Evolutionary conservation across 495 filamentous ascomycete genomes (phyloP).

Genomic region (Daldinia caldariorum): DNA sequence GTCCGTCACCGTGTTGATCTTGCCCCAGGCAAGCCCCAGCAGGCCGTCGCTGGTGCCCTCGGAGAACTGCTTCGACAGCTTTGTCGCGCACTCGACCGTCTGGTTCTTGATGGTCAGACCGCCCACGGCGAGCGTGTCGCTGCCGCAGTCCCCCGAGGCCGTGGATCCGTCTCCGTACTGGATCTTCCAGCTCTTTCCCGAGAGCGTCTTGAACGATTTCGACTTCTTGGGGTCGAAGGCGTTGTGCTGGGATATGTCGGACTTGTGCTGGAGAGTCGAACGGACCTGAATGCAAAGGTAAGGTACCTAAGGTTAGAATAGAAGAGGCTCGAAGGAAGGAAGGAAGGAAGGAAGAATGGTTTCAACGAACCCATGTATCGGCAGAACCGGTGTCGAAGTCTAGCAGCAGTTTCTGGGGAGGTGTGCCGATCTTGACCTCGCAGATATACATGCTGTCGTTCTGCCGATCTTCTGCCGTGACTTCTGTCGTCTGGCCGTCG

Average conservation of each 20-base stretch:
- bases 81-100: conserved; percentile 73
- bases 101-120: conserved; percentile 75
- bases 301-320: conserved; percentile 32
- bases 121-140: conserved; percentile 73
- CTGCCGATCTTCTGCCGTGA: conserved; percentile 77
- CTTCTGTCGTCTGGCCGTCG: conserved; percentile 57
- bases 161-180: conserved; percentile 77
- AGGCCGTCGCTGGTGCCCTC: conserved; percentile 73
- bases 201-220: conserved; percentile 64
- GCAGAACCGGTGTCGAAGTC: conserved; percentile 83
- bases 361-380: conserved; percentile 75
- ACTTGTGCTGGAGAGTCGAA: conserved; percentile 64
- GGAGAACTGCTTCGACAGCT: conserved; percentile 70
- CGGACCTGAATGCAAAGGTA: too few relatives aligned
- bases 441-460: conserved; percentile 78
- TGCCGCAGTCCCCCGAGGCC: conserved; percentile 76
- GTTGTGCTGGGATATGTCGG: conserved; percentile 53
- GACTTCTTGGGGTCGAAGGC: conserved; percentile 70
- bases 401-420: conserved; percentile 70
- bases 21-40: conserved; percentile 75
- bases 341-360: background rate
- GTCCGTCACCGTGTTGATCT: conserved; percentile 72
- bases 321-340: background rate
- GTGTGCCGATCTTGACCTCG: conserved; percentile 72
- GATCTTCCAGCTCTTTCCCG: conserved; percentile 71